Base-by-base conservation (phyloP, 768 basidiomycete species). In the Phylloporus sp. region DNA sequence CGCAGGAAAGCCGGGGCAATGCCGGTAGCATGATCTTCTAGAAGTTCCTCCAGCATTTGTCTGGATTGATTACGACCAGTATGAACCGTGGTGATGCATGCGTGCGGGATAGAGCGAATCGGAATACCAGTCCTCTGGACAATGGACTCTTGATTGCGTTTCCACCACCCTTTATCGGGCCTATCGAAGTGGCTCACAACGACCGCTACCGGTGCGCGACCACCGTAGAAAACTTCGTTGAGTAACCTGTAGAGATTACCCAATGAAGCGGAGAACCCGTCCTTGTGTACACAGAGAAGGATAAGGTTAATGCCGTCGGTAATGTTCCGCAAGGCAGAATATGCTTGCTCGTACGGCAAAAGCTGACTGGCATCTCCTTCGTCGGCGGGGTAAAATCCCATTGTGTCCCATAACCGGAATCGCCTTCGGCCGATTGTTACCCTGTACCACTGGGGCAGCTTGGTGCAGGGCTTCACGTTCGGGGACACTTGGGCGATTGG, bases 171-270 rank as follows among this genome's bases (percentile, higher is more conserved):
- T 13, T 61, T 47, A 42, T 61, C 61, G 2, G 52, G 46, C 2
- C 5, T 58, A 51, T 48, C 71, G 6, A 63, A 53, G 18, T 65
- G 64, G 2, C 67, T 71, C 9, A 70, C 47, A n/a, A 65, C 63
- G 3, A 73, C 37, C 1, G 64, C 57, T 22, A 65, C 57, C 2
- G 68, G 71, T 5, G 70, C 71, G 11, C 51, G 33, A 23, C 55
- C 44, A 14, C 44, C 54, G 31, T 66, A 73, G 20, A 73, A 64
- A 21, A 69, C 56, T 10, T 69, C 48, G 18, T 55, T 50, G 49
- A 71, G 61, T 5, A 71, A 31, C 34, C 44, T 49, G 56, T 65
- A 71, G 36, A 70, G 69, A 35, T 56, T 53, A 22, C 58, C 43
- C 6, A 60, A 50, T 1, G 59, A 45, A 18, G 58, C 56, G 22